These are phyloP conservation scores for Eucalyptus marginata DNA, from an alignment of 345 rosid genomes.

Conservation along the genomic window DNA sequence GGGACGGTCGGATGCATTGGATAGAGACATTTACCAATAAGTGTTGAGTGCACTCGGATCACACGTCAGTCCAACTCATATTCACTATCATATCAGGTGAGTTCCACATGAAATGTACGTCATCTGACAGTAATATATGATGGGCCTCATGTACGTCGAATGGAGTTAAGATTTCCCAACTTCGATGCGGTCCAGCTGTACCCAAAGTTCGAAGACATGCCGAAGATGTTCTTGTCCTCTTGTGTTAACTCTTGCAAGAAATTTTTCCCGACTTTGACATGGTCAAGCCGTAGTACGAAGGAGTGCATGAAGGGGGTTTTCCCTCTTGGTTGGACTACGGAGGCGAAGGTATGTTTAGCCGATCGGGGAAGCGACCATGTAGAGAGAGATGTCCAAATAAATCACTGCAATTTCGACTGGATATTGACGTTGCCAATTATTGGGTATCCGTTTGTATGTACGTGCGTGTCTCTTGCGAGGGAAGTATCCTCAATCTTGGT, in stretches of 20 bases:
- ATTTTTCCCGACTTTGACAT: background rate
- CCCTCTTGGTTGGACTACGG: background rate
- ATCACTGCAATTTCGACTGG: background rate
- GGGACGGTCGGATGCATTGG: rapidly evolving
- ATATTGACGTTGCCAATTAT: background rate
- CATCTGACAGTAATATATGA: rapidly evolving
- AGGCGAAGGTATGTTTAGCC: background rate
- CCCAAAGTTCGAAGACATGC: background rate
- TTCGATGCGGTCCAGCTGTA: rapidly evolving
- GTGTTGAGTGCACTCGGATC: rapidly evolving
- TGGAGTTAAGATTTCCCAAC: background rate
- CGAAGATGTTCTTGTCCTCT: background rate
- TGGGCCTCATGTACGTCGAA: rapidly evolving
- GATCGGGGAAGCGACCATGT: background rate
- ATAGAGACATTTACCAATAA: background rate
- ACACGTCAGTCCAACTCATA: rapidly evolving
- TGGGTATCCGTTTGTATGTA: background rate
- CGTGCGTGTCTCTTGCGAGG: background rate
- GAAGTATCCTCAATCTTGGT: background rate
- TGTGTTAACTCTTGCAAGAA: background rate
- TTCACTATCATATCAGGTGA: background rate
- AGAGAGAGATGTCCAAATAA: background rate
- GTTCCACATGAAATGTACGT: background rate
- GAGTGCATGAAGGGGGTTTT: background rate
- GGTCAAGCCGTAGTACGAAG: background rate